These are phyloP conservation scores for Boletellus emodensis DNA, from an alignment of 768 basidiomycete species.

Conservation along the genomic window DNA sequence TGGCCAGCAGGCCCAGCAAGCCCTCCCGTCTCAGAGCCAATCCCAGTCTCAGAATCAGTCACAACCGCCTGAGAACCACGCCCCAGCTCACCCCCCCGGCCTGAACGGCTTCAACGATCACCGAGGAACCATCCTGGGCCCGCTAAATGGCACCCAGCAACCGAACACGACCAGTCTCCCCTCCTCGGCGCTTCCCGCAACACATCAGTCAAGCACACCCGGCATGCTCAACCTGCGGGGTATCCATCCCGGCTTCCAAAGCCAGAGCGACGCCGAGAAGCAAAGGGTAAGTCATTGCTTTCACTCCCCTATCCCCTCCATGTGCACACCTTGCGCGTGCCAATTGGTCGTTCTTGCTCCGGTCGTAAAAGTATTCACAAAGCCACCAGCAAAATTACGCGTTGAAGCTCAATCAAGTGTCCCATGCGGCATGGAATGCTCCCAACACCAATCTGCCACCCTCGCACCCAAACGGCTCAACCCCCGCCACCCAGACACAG, in stretches of 20 bases:
- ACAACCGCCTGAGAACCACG: conserved; percentile 31
- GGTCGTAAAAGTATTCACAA: conserved; percentile 5
- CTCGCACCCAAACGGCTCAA: conserved; percentile 28
- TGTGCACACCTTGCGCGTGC: not conserved
- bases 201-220: conserved; percentile 52
- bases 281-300: conserved; percentile 49
- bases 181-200: conserved; percentile 35
- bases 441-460: conserved; percentile 45
- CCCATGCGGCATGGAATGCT: conserved; percentile 63
- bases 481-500: conserved; percentile 19
- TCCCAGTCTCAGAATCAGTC: conserved; percentile 29
- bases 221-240: conserved; percentile 61
- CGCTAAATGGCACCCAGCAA: conserved; percentile 34
- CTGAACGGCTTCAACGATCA: conserved; percentile 61
- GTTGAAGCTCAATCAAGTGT: conserved; percentile 60
- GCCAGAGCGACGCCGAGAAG: conserved; percentile 63
- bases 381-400: conserved; percentile 51
- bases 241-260: conserved; percentile 44
- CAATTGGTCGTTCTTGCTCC: not conserved
- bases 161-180: conserved; percentile 15
- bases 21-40: conserved; percentile 23
- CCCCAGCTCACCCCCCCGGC: conserved; percentile 63
- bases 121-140: conserved; percentile 55
- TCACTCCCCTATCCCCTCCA: not conserved
- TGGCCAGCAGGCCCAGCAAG: conserved; percentile 45